Conservation (phyloP, 2,329 filamentous ascomycete species). For the Hymenoscyphus salicellus region DNA sequence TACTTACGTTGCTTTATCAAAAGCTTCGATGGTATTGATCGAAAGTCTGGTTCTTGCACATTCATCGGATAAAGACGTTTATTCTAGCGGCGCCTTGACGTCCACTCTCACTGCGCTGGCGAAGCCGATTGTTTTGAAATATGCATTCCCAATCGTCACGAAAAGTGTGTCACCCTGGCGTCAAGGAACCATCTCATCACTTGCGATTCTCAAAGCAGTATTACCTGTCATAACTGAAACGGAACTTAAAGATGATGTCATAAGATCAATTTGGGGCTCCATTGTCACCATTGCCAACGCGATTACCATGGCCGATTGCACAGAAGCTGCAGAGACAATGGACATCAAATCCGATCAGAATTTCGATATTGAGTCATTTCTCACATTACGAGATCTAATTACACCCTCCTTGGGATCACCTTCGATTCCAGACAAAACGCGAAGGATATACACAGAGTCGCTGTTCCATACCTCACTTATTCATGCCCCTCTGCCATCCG, state of each 20-base stretch:
- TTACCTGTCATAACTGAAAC: constrained; percentile 57
- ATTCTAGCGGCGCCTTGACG: constrained; percentile 63
- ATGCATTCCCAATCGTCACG: constrained; percentile 69
- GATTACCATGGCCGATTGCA: constrained; percentile 65
- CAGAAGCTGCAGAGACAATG: constrained; percentile 42
- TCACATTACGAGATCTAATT: constrained; percentile 65
- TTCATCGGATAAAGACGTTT: constrained; percentile 63
- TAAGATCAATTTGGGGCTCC: constrained; percentile 65
- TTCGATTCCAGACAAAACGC: constrained; percentile 62
- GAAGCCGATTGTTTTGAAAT: constrained; percentile 74
- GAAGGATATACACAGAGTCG: constrained; percentile 67
- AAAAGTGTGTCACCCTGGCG: constrained; percentile 75
- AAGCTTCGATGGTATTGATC: constrained; percentile 71
- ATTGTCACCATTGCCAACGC: constrained; percentile 64
- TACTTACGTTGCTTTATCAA: constrained; percentile 87
- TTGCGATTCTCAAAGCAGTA: constrained; percentile 65
- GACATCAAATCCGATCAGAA: constrained; percentile 65
- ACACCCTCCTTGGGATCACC: constrained; percentile 68
- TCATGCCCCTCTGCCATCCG: constrained; percentile 60
- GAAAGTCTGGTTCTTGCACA: constrained; percentile 59
- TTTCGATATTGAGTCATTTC: constrained; percentile 78
- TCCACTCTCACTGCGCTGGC: constrained; percentile 65
- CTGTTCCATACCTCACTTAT: constrained; percentile 82
- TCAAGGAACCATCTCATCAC: constrained; percentile 67
- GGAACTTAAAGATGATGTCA: constrained; percentile 45